Evolutionary conservation across 1,139 yeast genomes (phyloP).

Genomic region (Blastobotrys malaysiensis): DNA sequence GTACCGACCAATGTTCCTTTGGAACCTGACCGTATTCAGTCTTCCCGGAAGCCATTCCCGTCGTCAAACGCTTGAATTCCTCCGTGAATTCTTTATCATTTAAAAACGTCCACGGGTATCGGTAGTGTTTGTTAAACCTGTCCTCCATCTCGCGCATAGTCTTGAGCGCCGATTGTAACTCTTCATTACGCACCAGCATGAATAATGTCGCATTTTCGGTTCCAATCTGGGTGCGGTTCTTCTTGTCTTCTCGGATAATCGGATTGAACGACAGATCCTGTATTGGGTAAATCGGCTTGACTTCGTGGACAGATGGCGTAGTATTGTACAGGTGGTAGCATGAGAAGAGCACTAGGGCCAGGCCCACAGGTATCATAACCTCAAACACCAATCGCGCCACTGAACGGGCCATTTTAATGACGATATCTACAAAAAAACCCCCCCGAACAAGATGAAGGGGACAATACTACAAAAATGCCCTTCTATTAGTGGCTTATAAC

Average conservation of each 20-base stretch:
- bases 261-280: conserved; percentile 26
- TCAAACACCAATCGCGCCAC: not conserved
- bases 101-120: conserved; percentile 81
- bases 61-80: conserved; percentile 56
- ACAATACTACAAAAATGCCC: not conserved
- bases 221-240: conserved; percentile 37
- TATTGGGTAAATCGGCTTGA: not conserved
- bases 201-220: conserved; percentile 59
- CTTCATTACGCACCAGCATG: conserved; percentile 67
- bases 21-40: conserved; percentile 72
- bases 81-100: conserved; percentile 76
- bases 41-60: conserved; percentile 78
- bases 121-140: conserved; percentile 47
- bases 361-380: not conserved
- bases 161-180: conserved; percentile 54
- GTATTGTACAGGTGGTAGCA: not conserved
- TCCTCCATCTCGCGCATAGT: conserved; percentile 63
- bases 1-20: conserved; percentile 62
- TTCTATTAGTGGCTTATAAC: not conserved
- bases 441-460: not conserved
- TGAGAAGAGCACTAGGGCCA: not conserved
- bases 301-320: not conserved
- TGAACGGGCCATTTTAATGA: not conserved
- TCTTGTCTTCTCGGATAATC: conserved; percentile 18
- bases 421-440: not conserved